Conservation (phyloP, 2,329 filamentous ascomycete genomes). For the Penicillium capsulatum region DNA sequence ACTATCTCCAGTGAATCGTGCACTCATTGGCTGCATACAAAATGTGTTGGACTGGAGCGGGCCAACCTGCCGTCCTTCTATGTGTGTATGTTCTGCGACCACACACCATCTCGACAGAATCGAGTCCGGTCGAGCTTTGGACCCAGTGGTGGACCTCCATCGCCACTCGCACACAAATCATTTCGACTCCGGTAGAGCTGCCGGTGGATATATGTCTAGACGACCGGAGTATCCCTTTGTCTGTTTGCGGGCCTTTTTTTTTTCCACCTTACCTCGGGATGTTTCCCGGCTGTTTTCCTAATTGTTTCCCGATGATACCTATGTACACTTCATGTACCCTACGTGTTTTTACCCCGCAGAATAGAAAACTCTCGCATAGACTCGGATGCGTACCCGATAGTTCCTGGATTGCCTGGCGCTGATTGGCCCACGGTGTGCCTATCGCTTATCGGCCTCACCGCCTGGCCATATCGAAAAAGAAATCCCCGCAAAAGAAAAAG, state of each 20-base stretch:
- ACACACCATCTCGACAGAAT: conserved; percentile 40
- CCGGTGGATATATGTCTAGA: conserved; percentile 9
- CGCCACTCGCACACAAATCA: conserved; percentile 42
- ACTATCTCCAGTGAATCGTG: conserved; percentile 57
- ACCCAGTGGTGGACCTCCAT: conserved; percentile 33
- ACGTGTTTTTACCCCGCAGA: not conserved
- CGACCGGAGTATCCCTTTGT: conserved; percentile 17
- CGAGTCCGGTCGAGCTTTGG: conserved; percentile 34
- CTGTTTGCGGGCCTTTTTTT: conserved; percentile 6
- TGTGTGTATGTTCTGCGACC: conserved; percentile 50
- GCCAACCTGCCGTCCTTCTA: conserved; percentile 47
- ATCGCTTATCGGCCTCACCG: conserved; percentile 35
- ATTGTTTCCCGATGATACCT: conserved; percentile 15
- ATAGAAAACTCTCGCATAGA: conserved; percentile 2
- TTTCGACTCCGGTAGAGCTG: conserved; percentile 33
- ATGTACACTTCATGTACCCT: conserved; percentile 4
- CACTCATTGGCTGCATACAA: conserved; percentile 59
- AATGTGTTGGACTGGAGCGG: conserved; percentile 53
- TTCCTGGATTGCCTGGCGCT: not conserved
- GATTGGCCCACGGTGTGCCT: conserved; percentile 17
- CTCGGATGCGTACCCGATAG: conserved; percentile 6
- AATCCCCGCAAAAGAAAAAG: conserved; percentile 20
- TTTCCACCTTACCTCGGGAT: conserved; percentile 20
- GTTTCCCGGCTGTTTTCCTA: conserved; percentile 6
- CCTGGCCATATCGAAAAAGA: conserved; percentile 28